Evolutionary conservation across 805 yeast genomes (phyloP).

Genomic region (Naumovozyma castellii): DNA sequence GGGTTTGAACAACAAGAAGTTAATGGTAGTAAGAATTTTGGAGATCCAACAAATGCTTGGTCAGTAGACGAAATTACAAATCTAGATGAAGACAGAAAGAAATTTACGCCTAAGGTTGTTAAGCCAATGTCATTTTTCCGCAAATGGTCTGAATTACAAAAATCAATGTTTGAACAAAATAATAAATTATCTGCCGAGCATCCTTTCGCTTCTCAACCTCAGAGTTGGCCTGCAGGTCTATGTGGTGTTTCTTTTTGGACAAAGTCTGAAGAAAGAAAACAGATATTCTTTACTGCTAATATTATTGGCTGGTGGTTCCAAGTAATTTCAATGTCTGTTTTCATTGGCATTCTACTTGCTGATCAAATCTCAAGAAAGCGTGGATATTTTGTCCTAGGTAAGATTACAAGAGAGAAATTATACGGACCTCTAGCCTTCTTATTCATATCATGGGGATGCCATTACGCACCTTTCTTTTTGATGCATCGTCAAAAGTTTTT

Average conservation of each 20-base stretch:
- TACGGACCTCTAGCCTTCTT: constrained; percentile 77
- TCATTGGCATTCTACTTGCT: constrained; percentile 52
- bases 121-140: constrained; percentile 60
- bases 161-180: constrained; percentile 84
- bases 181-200: constrained; percentile 79
- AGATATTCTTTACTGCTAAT: constrained; percentile 87
- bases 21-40: constrained; percentile 81
- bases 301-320: constrained; percentile 86
- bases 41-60: constrained; percentile 67
- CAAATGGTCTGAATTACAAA: constrained; percentile 87
- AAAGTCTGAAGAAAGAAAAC: constrained; percentile 50
- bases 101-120: constrained; percentile 55
- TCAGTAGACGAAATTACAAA: constrained; percentile 57
- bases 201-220: constrained; percentile 91
- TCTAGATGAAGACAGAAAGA: constrained; percentile 52
- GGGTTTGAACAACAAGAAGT: constrained; percentile 86
- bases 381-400: constrained; percentile 45
- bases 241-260: constrained; percentile 98
- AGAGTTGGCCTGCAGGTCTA: constrained; percentile 80
- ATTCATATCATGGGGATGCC: constrained; percentile 79
- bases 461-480: constrained; percentile 81
- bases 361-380: constrained; percentile 77
- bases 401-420: constrained; percentile 57
- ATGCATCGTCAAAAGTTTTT: constrained; percentile 90
- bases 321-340: constrained; percentile 52